Evolutionary conservation across 768 basidiomycete genomes (phyloP).

Genomic region (Phaeotremella skinneri): DNA sequence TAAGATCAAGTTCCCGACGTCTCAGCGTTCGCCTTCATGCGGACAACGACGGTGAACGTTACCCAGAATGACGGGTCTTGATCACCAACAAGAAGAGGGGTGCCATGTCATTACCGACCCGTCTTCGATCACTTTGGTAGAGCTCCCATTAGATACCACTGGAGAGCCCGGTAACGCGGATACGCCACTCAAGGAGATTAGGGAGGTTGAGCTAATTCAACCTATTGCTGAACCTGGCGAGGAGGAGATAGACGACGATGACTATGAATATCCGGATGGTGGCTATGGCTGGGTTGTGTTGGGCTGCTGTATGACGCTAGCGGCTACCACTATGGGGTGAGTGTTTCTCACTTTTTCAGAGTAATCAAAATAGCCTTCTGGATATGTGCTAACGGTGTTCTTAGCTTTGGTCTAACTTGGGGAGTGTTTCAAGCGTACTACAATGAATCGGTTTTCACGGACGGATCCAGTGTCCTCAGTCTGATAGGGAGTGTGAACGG

Average conservation of each 20-base stretch:
- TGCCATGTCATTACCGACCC: neutral
- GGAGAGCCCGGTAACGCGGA: neutral
- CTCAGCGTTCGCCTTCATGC: neutral
- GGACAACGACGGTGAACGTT: neutral
- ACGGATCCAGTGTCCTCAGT: constrained; percentile 6
- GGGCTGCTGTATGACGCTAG: constrained; percentile 2
- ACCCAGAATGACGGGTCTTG: neutral
- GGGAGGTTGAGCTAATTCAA: neutral
- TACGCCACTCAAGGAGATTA: neutral
- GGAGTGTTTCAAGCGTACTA: constrained; percentile 19
- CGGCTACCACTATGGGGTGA: neutral
- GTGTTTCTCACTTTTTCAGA: too few relatives aligned
- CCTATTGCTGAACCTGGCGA: neutral
- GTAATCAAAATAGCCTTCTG: too few relatives aligned
- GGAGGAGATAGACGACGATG: neutral
- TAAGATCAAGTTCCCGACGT: neutral
- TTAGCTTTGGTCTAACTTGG: constrained; percentile 15
- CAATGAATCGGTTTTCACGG: constrained; percentile 8
- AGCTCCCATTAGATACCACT: neutral
- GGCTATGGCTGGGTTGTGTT: constrained; percentile 1
- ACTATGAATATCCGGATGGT: constrained; percentile 1
- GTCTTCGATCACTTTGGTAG: neutral
- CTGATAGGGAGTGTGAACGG: constrained; percentile 10
- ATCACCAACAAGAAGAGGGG: neutral
- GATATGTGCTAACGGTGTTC: neutral